Conservation (phyloP, 2,329 filamentous ascomycete genomes). For the Diplodia sapinea region DNA sequence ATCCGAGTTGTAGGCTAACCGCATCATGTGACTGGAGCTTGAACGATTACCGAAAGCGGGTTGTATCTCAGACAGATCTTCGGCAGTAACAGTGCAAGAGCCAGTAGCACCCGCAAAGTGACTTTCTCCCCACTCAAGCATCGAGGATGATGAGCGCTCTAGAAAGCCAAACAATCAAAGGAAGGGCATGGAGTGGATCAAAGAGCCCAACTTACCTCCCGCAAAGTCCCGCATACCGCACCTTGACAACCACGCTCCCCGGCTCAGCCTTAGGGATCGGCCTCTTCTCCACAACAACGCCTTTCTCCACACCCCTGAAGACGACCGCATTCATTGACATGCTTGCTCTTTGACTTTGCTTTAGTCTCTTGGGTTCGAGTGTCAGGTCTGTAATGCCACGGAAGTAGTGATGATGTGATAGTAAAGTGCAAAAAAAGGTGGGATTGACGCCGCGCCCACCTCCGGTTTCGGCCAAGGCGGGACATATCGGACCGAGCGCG, state of each 20-base stretch:
- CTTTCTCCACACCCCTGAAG: conserved; percentile 77
- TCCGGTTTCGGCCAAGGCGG: not conserved
- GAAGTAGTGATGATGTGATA: not conserved
- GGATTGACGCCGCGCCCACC: not conserved
- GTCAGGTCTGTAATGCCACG: not conserved
- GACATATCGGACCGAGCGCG: not conserved
- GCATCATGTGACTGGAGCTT: too few relatives aligned
- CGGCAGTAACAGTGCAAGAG: too few relatives aligned
- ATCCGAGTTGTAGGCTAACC: too few relatives aligned
- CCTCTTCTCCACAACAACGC: conserved; percentile 74
- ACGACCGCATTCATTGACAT: conserved; percentile 76
- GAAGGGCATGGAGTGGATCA: not conserved
- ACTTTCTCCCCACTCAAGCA: not conserved
- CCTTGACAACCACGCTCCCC: conserved; percentile 81
- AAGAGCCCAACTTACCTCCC: conserved; percentile 61
- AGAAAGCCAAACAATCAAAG: not conserved
- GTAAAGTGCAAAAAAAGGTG: not conserved
- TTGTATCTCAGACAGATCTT: too few relatives aligned
- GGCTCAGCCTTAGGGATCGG: conserved; percentile 76
- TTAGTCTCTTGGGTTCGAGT: not conserved
- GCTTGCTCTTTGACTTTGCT: not conserved
- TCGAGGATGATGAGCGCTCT: not conserved
- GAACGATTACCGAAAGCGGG: too few relatives aligned
- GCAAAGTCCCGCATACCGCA: conserved; percentile 82
- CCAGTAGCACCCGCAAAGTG: too few relatives aligned